Evolutionary conservation across 2,329 filamentous ascomycete species (phyloP), one percentile per base, ranked within the genome.

Genomic region (Ophiocordyceps unilateralis): DNA sequence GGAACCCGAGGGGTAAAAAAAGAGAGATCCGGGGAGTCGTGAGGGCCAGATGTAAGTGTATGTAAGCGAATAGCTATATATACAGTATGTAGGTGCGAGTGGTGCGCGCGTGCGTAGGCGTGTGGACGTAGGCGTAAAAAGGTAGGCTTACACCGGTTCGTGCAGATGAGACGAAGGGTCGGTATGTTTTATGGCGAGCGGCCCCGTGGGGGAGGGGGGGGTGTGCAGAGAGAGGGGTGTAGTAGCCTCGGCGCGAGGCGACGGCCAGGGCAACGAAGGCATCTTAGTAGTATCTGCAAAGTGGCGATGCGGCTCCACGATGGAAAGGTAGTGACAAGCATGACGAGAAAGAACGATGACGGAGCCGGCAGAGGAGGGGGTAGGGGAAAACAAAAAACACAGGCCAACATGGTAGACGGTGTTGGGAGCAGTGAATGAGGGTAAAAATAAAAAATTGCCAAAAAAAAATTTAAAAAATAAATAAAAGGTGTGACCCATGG

Each of bases 401-500:
- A 12, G 24, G 24, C 24, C 9, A 26, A 26, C 9, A 10, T 26
- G 24, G 12, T 2, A 10, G 24, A 26, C 24, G 24, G 24, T 26
- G 24, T 10, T 12, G 12, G 12, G 24, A 26, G 24, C 24, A 8
- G 24, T 8, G 24, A 6, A 26, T 6, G 5, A 26, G 23, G 23
- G 23, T 5, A 26, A 11, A 26, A 26, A 26, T 8, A 12, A 12
- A 26, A 10, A 26, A n/a, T n/a, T n/a, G n/a, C n/a, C 24, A 26
- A 12, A 26, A 5, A 11, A 55, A 26, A 4, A 26, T 4, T 12
- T 10, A 12, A 12, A 26, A 12, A 26, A 12, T 8, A 12, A 26
- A 26, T 26, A 49, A 52, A 55, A 63, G 71, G 72, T 75, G 73
- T 73, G 74, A 76, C 74, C 74, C 73, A 75, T 76, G 66, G 19